Conservation (phyloP, 1,284 basidiomycete species). For the Irpex sp. region DNA sequence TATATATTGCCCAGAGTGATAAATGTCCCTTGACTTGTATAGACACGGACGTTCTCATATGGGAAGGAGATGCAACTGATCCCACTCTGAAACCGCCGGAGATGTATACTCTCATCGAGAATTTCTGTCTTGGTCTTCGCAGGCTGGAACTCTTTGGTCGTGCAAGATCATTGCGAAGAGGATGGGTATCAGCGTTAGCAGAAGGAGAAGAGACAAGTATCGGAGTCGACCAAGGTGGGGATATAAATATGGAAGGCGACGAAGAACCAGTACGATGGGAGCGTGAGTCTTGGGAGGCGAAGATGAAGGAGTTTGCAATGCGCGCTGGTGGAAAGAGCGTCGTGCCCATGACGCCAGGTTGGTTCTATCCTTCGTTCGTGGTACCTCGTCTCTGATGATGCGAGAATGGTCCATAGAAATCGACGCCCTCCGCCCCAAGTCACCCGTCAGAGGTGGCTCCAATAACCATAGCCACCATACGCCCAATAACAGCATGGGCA, state of each 20-base stretch:
- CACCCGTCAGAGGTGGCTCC: constrained; percentile 53
- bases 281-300: constrained; percentile 55
- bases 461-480: constrained; percentile 1
- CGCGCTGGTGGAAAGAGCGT: constrained; percentile 50
- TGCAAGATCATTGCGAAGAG: constrained; percentile 70
- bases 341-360: constrained; percentile 59
- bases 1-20: background rate
- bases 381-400: constrained; percentile 16
- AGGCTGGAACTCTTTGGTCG: constrained; percentile 90
- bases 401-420: constrained; percentile 50
- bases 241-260: constrained; percentile 41
- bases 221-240: constrained; percentile 36
- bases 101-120: constrained; percentile 93
- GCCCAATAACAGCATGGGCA: constrained; percentile 3
- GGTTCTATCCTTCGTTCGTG: constrained; percentile 6
- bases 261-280: constrained; percentile 41
- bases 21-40: background rate
- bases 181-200: constrained; percentile 88
- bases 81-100: constrained; percentile 89
- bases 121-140: constrained; percentile 93
- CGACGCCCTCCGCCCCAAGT: constrained; percentile 84
- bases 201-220: constrained; percentile 56
- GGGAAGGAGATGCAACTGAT: constrained; percentile 83
- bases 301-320: constrained; percentile 48
- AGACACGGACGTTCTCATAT: constrained; percentile 96